phyloP scores from a whole-genome alignment of 192 early-diverging fungal species.

The Umbelopsis vinacea region DNA sequence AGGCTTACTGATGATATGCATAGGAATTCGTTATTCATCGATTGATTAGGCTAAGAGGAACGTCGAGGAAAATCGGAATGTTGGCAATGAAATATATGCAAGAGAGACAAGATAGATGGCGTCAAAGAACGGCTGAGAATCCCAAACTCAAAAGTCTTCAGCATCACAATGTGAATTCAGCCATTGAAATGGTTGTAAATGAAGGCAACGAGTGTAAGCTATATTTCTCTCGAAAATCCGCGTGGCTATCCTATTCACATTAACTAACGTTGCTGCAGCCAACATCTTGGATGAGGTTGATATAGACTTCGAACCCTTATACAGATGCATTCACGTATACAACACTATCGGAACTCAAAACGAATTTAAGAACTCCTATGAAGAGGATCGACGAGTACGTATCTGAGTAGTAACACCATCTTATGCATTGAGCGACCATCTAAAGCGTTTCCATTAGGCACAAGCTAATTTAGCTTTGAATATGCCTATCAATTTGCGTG shows the following conservation, averaged over 20 bases:
- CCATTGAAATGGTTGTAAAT: constrained; percentile 81
- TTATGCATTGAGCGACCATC: neutral
- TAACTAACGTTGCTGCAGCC: constrained; percentile 42
- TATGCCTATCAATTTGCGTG: constrained; percentile 69
- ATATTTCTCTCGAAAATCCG: neutral
- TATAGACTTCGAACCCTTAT: constrained; percentile 93
- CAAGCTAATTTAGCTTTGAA: constrained; percentile 89
- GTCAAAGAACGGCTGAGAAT: constrained; percentile 46
- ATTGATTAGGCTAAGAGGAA: constrained; percentile 72
- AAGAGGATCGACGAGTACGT: constrained; percentile 82
- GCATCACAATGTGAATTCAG: constrained; percentile 70
- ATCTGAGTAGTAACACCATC: neutral
- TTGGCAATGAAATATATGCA: constrained; percentile 82
- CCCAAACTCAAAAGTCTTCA: constrained; percentile 50
- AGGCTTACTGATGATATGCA: neutral
- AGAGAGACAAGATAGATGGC: constrained; percentile 68
- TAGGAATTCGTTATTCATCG: neutral
- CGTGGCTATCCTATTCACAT: neutral
- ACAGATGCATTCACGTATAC: constrained; percentile 96
- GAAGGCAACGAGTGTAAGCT: constrained; percentile 76
- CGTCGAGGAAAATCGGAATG: constrained; percentile 79
- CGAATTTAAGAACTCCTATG: constrained; percentile 86
- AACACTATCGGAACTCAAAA: constrained; percentile 87
- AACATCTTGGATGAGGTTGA: constrained; percentile 69
- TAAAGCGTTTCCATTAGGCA: constrained; percentile 48